phyloP scores from a whole-genome alignment of 768 basidiomycete species.

The Mycena floridula region DNA sequence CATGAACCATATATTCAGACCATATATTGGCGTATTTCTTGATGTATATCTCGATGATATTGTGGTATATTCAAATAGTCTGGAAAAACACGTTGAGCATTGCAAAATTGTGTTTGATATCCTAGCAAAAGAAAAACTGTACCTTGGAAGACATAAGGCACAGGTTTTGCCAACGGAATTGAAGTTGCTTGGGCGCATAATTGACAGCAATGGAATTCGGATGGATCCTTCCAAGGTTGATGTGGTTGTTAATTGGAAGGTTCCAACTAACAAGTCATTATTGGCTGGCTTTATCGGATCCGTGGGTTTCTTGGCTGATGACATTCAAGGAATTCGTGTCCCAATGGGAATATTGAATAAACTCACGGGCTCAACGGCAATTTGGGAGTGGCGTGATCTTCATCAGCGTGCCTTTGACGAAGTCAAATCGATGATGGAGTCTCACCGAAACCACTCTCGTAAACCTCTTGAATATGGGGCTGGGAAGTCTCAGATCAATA shows the following conservation, averaged over 20 bases:
- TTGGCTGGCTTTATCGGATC: constrained; percentile 28
- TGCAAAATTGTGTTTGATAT: constrained; percentile 19
- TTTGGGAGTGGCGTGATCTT: constrained; percentile 18
- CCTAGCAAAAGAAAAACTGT: too few species aligned
- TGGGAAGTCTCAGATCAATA: constrained; percentile 15
- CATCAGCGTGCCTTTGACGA: constrained; percentile 26
- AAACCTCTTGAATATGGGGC: constrained; percentile 14
- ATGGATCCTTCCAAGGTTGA: constrained; percentile 40
- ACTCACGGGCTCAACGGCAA: constrained; percentile 12
- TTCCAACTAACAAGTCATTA: constrained; percentile 9
- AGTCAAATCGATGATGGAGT: constrained; percentile 21
- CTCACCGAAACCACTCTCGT: constrained; percentile 11
- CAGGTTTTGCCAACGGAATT: constrained; percentile 15
- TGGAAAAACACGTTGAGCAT: constrained; percentile 27
- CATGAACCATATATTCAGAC: constrained; percentile 34
- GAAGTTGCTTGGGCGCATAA: constrained; percentile 26
- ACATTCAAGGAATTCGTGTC: constrained; percentile 16
- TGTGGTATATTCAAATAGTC: constrained; percentile 27
- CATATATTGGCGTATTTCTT: constrained; percentile 29
- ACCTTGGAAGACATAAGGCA: constrained; percentile 22
- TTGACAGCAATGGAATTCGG: constrained; percentile 24
- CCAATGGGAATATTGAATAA: constrained; percentile 22
- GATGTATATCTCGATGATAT: constrained; percentile 20
- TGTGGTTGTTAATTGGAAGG: constrained; percentile 12
- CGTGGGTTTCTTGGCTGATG: constrained; percentile 27